These are phyloP conservation scores for Zygosaccharomyces lentus DNA, from an alignment of 805 yeast genomes.

Conservation along the genomic window DNA sequence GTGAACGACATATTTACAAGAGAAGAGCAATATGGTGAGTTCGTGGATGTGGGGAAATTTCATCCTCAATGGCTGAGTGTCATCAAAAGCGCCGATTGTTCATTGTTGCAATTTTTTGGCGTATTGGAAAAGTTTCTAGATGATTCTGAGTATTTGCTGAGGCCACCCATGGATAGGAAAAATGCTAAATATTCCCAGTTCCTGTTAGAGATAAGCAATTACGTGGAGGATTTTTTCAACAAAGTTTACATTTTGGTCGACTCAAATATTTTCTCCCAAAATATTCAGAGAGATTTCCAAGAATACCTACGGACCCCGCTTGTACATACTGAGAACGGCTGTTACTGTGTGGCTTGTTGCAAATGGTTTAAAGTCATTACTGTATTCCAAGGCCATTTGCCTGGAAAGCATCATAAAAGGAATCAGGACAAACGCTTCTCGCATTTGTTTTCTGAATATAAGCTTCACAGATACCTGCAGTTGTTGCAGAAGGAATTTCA, in stretches of 20 bases:
- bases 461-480: conserved; percentile 37
- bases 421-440: conserved; percentile 33
- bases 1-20: conserved; percentile 50
- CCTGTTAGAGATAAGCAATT: conserved; percentile 42
- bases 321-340: conserved; percentile 21
- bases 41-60: conserved; percentile 49
- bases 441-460: conserved; percentile 37
- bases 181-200: conserved; percentile 42
- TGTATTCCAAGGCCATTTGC: conserved; percentile 64
- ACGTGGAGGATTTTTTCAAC: conserved; percentile 46
- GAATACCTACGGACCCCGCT: conserved; percentile 22
- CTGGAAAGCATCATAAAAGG: conserved; percentile 71
- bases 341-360: conserved; percentile 62
- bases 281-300: conserved; percentile 9
- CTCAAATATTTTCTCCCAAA: conserved; percentile 27
- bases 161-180: conserved; percentile 30
- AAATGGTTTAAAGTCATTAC: conserved; percentile 58
- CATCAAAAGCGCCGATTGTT: conserved; percentile 32
- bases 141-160: conserved; percentile 23
- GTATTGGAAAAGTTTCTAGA: conserved; percentile 41
- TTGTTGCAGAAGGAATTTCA: conserved; percentile 40
- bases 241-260: conserved; percentile 48
- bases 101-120: conserved; percentile 50
- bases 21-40: conserved; percentile 62
- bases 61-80: conserved; percentile 54